Evolutionary conservation across 805 yeast species (phyloP), one percentile per base, ranked within the genome.

Genomic region (Priceomyces fermenticarens): DNA sequence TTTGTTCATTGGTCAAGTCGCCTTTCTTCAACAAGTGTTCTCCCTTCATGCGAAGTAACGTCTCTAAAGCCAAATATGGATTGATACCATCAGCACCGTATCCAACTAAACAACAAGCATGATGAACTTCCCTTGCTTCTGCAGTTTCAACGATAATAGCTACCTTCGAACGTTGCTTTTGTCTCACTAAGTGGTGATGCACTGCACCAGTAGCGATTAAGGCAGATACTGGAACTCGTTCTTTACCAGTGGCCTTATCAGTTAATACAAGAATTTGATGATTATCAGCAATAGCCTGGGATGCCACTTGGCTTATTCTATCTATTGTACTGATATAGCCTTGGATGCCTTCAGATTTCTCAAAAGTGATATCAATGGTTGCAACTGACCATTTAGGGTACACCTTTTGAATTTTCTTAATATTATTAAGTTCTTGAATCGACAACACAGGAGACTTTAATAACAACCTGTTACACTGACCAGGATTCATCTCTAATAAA

Each of bases 51-150:
- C 86, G 83, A 45, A 87, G 68, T 54, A 93, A 70, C 10, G 97
- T 83, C 65, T 93, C 97, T 69, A 91, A 78, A 11, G 91, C 96
- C 61, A 91, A 72, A 72, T 89, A 93, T 42, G 99, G 99, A 68
- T 86, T 87, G 57, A 91, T 75, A 48, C 89, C 98, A 70, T 91
- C 99, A 48, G 91, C 96, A 75, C 99, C 99, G 63, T 93, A 93
- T 52, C 99, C 98, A 25, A 91, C 79, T 51, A 91, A 73, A 53
- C 89, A 89, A 72, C 97, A 88, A 65, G 89, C 81, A 69, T 91
- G 98, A 63, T 91, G 99, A 32, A 91, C 95, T 68, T 93, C 99
- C 62, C 95, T 83, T 11, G 97, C 98, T 69, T 91, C 99, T 39
- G 95, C 97, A 33, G 97, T 83, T 72, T 91, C 98, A 45, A 91